Evolutionary conservation across 2,329 filamentous ascomycete genomes (phyloP), one percentile per base, ranked within the genome.

Genomic region (Colletotrichum sp.): DNA sequence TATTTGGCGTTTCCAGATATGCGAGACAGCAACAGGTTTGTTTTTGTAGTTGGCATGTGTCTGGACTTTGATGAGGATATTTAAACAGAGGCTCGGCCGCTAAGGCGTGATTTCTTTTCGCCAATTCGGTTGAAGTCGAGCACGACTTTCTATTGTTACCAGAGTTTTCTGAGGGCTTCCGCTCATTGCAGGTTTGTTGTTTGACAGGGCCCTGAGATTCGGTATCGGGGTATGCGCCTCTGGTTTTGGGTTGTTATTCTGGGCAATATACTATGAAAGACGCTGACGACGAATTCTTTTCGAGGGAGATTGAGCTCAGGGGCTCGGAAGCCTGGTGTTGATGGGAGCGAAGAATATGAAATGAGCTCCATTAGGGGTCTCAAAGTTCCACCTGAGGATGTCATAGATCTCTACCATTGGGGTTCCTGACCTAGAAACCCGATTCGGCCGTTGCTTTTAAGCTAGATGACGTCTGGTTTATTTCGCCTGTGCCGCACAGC

Each of bases 151-250:
- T 22, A 22, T 22, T 22, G 22, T 22, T 22, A 22, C 22, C 22
- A 22, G 22, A 22, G 22, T 22, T 22, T 22, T 22, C 22, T 22
- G 22, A 22, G 22, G 22, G 22, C 22, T 22, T 22, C 22, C 22
- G 22, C 22, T 22, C 22, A 22, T 22, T 22, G 22, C 22, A 22
- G 22, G 5, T 48, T 48, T 22, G 3, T 48, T 48, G 9, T n/a
- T 48, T 52, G 43, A 52, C n/a, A 52, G n/a, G 6, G 6, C 43
- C 6, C n/a, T 22, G 43, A 52, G 10, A 13, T 25, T 25, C 12
- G n/a, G 1, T 8, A 13, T 52, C n/a, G 0, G 5, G 1, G n/a
- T 13, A 52, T 2, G 43, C 1, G n/a, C n/a, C n/a, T 2, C 12
- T 22, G 43, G 43, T 25, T 2, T 25, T 52, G 2, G n/a, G n/a